These are phyloP conservation scores for Dispira simplex DNA, from an alignment of 192 early-diverging fungal species.

Conservation along the genomic window DNA sequence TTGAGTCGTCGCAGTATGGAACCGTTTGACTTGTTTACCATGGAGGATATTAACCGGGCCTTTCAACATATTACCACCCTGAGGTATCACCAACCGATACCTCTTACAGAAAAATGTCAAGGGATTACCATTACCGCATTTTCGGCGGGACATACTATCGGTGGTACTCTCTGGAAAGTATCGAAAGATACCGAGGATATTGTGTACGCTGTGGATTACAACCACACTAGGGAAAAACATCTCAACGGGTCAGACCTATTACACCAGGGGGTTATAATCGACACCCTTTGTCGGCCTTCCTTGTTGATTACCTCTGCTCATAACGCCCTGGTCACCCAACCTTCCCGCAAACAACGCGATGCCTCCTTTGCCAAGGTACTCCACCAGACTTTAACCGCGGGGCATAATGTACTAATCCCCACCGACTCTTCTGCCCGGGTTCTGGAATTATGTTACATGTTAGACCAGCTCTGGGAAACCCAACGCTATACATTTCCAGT, in stretches of 20 bases:
- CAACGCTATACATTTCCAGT: slow-evolving; percentile 46
- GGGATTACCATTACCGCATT: slow-evolving; percentile 84
- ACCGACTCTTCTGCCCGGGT: slow-evolving; percentile 78
- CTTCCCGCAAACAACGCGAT: slow-evolving; percentile 57
- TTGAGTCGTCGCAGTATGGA: slow-evolving; percentile 46
- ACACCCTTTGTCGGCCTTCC: slow-evolving; percentile 59
- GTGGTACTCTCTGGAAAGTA: slow-evolving; percentile 95
- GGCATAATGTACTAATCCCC: slow-evolving; percentile 76
- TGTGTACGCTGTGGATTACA: slow-evolving; percentile 92
- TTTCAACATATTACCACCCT: slow-evolving; percentile 70
- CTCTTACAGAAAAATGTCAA: slow-evolving; percentile 56
- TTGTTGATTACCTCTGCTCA: slow-evolving; percentile 88
- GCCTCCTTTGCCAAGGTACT: slow-evolving; percentile 57
- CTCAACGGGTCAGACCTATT: slow-evolving; percentile 54
- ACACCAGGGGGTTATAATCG: slow-evolving; percentile 41
- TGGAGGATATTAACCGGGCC: slow-evolving; percentile 67
- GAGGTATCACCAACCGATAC: slow-evolving; percentile 74
- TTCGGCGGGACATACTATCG: slow-evolving; percentile 85
- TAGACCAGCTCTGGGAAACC: slow-evolving; percentile 75
- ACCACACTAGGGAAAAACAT: slow-evolving; percentile 79
- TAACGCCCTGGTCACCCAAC: slow-evolving; percentile 50
- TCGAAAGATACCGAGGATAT: slow-evolving; percentile 87
- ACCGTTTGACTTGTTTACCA: slow-evolving; percentile 59
- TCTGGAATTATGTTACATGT: slow-evolving; percentile 75
- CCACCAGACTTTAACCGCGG: slow-evolving; percentile 36